These are phyloP conservation scores for Athelia psychrophila DNA, from an alignment of 1,284 basidiomycete genomes.

Conservation along the genomic window DNA sequence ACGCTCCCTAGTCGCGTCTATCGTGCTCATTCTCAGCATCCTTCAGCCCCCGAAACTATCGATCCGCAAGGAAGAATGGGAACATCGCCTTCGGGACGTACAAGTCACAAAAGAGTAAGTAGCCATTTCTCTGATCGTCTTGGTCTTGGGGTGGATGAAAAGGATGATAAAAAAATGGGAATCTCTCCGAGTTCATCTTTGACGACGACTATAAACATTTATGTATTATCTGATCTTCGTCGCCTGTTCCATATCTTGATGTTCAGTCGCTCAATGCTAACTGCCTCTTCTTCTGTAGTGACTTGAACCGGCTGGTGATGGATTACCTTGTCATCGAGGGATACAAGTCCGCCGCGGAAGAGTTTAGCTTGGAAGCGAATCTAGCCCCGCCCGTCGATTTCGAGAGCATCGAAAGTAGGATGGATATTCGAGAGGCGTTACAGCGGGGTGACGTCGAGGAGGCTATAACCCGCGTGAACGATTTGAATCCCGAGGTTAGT, in stretches of 20 bases:
- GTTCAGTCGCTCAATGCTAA: neutral
- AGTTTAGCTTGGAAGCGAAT: constrained; percentile 88
- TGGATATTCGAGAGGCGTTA: constrained; percentile 91
- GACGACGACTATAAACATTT: constrained; percentile 51
- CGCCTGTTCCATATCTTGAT: constrained; percentile 11
- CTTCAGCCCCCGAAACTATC: constrained; percentile 41
- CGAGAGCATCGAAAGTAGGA: constrained; percentile 89
- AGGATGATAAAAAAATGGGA: constrained; percentile 78
- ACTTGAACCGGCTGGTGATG: constrained; percentile 95
- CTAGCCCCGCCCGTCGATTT: constrained; percentile 80
- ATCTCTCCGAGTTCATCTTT: constrained; percentile 76
- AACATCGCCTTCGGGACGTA: constrained; percentile 69
- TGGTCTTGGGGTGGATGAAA: constrained; percentile 13
- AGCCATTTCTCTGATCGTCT: constrained; percentile 7
- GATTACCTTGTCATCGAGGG: constrained; percentile 98
- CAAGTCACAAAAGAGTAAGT: constrained; percentile 78
- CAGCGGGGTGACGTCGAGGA: constrained; percentile 94
- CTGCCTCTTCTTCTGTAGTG: constrained; percentile 43
- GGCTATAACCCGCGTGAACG: constrained; percentile 91
- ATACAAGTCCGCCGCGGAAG: constrained; percentile 93
- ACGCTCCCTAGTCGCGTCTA: neutral
- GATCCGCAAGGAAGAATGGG: constrained; percentile 76
- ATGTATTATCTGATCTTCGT: constrained; percentile 76
- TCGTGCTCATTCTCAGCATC: constrained; percentile 18
- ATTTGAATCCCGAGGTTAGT: constrained; percentile 95